Evolutionary conservation across 176 grass and related monocot species (phyloP).

Genomic region (Rhipidocladum racemiflorum): DNA sequence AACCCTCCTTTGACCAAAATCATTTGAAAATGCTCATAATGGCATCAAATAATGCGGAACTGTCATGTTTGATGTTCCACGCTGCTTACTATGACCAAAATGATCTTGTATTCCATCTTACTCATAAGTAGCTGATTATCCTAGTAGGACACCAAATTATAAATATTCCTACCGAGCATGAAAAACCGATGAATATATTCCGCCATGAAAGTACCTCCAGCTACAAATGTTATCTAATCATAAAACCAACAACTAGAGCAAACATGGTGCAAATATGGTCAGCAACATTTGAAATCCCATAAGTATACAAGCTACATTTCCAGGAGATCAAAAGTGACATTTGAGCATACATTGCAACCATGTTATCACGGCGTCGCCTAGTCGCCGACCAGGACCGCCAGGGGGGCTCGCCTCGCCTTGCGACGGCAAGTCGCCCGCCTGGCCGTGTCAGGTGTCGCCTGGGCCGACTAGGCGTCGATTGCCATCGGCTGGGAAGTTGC

Average conservation of each 20-base stretch:
- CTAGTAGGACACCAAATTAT: constrained; percentile 45
- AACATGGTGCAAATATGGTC: neutral
- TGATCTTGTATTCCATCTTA: constrained; percentile 42
- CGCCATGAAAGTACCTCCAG: neutral
- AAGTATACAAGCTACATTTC: neutral
- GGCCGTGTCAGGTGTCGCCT: too few species aligned
- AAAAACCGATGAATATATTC: constrained; percentile 25
- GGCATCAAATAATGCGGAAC: neutral
- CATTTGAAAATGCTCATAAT: constrained; percentile 5
- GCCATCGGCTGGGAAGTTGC: too few species aligned
- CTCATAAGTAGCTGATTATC: constrained; percentile 42
- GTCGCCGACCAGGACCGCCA: too few species aligned
- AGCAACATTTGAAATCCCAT: neutral
- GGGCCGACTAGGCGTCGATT: too few species aligned
- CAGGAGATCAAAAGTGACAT: neutral
- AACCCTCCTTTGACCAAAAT: neutral
- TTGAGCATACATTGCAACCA: neutral
- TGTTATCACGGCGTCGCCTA: too few species aligned
- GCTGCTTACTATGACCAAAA: constrained; percentile 35
- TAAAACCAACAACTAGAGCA: neutral
- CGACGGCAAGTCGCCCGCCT: too few species aligned
- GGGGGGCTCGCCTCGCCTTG: too few species aligned
- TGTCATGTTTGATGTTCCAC: constrained; percentile 5
- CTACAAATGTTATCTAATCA: constrained; percentile 11
- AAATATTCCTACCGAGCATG: constrained; percentile 38